Base-by-base conservation (phyloP, 495 filamentous ascomycete genomes). In the Aspergillus haitiensis region DNA sequence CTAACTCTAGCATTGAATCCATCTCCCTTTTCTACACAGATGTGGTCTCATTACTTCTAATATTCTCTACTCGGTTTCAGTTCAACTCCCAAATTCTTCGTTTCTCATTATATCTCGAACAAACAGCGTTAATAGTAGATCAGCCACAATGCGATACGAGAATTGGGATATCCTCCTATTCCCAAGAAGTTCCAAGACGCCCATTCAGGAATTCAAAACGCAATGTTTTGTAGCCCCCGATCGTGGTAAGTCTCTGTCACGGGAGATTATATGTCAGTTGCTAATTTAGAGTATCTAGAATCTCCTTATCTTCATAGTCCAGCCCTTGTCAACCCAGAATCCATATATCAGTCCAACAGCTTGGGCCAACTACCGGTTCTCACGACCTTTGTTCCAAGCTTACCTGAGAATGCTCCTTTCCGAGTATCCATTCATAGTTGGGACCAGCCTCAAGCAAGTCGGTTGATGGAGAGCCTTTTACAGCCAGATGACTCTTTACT, bases 141-240 rank as follows among this genome's bases (percentile, higher is more conserved):
- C 53, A 45, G 13, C 39, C 67, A 70, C 31, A 9, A 95, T 95
- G 91, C 86, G 91, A 53, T 95, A 89, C 78, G 81, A 88, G 57
- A 86, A 88, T 64, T 94, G 91, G 92, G 92, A 95, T 68, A 81
- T 93, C 52, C 84, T 95, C 51, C 77, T 96, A 56, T 94, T 95
- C 71, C 87, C 90, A 2, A 74, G 78, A 45, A 72, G 72, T 34
- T 80, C 75, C 54, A 83, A 82, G 60, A 79, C 88, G 15, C 91
- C 91, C 8, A 71, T 93, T 45, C 90, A 93, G 68, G 92, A 96
- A 69, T 96, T 94, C 82, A 88, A 86, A 67, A 92, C 90, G 13
- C 81, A 84, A 63, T 96, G 91, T 72, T 89, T 86, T 72, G 88
- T 88, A 15, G 82, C 86, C 39, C 84, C 84, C 39, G 89, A 93